Base-by-base conservation (phyloP, 306 rosid species). In the Psophocarpus tetragonolobus region DNA sequence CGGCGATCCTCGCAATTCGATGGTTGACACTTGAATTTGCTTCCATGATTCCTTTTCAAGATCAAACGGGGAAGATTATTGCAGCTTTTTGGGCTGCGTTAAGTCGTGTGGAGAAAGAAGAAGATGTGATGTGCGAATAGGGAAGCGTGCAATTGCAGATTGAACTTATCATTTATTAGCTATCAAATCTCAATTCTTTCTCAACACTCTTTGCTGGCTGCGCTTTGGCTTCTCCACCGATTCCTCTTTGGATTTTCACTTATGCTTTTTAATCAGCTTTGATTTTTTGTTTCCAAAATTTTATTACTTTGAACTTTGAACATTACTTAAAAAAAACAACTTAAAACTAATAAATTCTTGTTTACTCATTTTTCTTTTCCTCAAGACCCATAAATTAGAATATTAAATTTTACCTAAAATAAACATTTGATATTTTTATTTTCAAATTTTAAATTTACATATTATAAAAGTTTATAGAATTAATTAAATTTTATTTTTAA, bases 1-100 rank as follows among this genome's bases (percentile, higher is more conserved):
- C 80, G 39, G 90, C 75, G 85, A 94, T 90, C 77, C 82, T 82
- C 1, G 93, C 88, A 71, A 94, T 81, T 71, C 98, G 92, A 15
- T 79, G 75, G 27, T 65, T 84, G 30, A 71, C 90, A 42, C 71
- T 65, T 6, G 92, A 83, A 83, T 57, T 81, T 14, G 84, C 54
- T 7, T 86, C 79, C 89, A 80, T 76, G 54, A 0, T 78, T 32
- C 32, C 11, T 12, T 13, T 44, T 29, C 29, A 15, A 29, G 27
- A 15, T 51, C 27, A 44, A 8, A 51, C 1, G 2, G 17, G 17
- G 30, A 29, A 29, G 18, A 24, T 44, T 1, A 58, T 2, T 1
- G 15, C 27, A 0, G 17, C 32, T 4, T 10, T 51, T 61, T 47
- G 70, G 53, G 39, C 68, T 75, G 35, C 68, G 38, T 74, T 68